Percentiles rank a stretch among this genome's conserved stretches.
Conservation (phyloP, 2,329 filamentous ascomycete species). For the Botrytis sinoallii region DNA sequence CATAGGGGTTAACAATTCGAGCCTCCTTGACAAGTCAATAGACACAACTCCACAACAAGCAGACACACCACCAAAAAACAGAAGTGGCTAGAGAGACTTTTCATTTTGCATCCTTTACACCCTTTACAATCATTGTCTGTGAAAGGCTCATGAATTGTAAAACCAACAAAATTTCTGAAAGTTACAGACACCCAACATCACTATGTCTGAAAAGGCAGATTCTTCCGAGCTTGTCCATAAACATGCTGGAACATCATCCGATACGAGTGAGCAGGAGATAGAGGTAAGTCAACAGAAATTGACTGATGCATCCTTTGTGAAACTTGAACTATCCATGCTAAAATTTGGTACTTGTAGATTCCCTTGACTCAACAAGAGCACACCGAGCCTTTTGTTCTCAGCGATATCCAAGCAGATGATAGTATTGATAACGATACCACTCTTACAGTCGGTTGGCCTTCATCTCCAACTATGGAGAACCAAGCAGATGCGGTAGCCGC, state of each 20-base stretch:
- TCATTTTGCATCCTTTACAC: background rate
- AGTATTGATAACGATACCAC: too few relatives aligned
- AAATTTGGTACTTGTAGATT: background rate
- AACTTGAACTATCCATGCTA: background rate
- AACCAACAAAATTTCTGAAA: background rate
- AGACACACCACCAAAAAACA: background rate
- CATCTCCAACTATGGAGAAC: background rate
- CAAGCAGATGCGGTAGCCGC: background rate
- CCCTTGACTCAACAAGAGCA: background rate
- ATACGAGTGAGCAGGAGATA: background rate
- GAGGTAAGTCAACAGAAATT: background rate
- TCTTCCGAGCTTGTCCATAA: background rate
- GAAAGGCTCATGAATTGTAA: too few relatives aligned
- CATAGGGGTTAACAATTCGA: background rate
- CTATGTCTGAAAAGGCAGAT: background rate
- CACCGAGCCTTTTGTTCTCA: background rate
- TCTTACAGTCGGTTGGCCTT: background rate
- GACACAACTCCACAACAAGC: background rate
- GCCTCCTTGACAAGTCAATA: background rate
- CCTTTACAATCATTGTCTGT: too few relatives aligned
- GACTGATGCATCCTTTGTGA: background rate
- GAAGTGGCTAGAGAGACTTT: background rate
- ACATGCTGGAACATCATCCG: background rate
- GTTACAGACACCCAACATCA: background rate
- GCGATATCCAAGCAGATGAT: background rate